Base-by-base conservation (phyloP, 2,329 filamentous ascomycete genomes). In the Fusarium denticulatum region DNA sequence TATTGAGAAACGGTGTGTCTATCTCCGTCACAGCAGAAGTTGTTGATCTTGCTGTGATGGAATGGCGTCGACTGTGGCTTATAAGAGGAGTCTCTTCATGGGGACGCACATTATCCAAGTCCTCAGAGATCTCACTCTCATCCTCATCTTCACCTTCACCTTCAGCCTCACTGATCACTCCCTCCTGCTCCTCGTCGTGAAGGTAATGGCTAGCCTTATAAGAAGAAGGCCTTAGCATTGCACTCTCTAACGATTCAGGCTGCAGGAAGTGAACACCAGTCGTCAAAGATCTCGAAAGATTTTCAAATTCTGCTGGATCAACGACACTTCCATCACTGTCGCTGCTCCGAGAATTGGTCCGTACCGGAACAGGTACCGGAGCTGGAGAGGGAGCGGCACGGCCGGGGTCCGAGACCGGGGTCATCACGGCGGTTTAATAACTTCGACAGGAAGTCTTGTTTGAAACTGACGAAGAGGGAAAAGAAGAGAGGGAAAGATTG, bases 1-100 rank as follows among this genome's bases (percentile, higher is more conserved):
- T 83, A 69, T 85, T 83, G n/a, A 88, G 82, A 75, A 81, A 88
- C 12, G 70, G 73, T n/a, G 79, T 60, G 15, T 69, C 63, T n/a
- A 64, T 34, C 47, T 72, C 64, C 22, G 57, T 55, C 34, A 62
- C 50, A 22, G 34, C 42, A 4, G 74, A 73, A 9, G 67, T 42
- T 39, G 64, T 65, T 6, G 77, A 75, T 9, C 59, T 69, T 16
- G 66, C 76, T 13, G 69, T 67, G 15, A 76, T 71, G 10, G 69
- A 67, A 32, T 47, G 65, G 10, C 72, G 66, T 3, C 69, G 68
- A 16, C 67, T 59, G 28, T 70, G 61, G 18, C 63, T 61, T 37
- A 81, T 63, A 15, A 81, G 75, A 42, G 79, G 79, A 15, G 77
- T 78, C 11, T 69, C 67, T 53, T 81, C 80, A 49, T 73, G 52